Evolutionary conservation across 2,329 filamentous ascomycete genomes (phyloP), one percentile per base, ranked within the genome.

Genomic region (Paraphoma sp.): DNA sequence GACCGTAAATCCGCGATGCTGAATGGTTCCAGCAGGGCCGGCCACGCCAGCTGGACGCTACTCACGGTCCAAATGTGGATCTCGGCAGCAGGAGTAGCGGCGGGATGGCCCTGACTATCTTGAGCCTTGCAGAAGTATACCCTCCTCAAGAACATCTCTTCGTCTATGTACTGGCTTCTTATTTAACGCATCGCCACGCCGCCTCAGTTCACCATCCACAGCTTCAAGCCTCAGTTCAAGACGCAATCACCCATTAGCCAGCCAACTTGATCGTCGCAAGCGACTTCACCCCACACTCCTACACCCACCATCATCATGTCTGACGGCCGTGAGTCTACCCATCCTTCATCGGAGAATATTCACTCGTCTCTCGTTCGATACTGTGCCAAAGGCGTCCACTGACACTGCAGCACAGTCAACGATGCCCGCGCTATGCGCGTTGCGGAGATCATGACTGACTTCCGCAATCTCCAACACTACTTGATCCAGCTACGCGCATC

Each of bases 371-470:
- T 16, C 23, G 17, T 16, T 23, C 36, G n/a, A 36, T 18, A 40
- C 41, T 36, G 28, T 46, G 38, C 4, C 40, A 23, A 18, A 14
- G 29, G 7, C 50, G 56, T 57, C 63, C 23, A 41, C 33, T 41
- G 38, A 70, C 46, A 56, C 18, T 40, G 29, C 41, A 4, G 16
- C 41, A n/a, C 53, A 89, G 86, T 87, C 65, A 89, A 89, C 69
- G 82, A 87, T 70, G 85, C 84, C 56, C 84, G 86, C 68, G 86
- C 86, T 48, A 79, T 88, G 72, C 83, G 86, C 64, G 77, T 89
- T 62, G 80, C 85, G 45, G 86, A 89, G 73, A 82, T 89, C 69
- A 86, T 89, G 78, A 83, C 82, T 60, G 86, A 89, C 76, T 89
- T 86, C 70, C 84, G 86, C 51, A 86, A 84, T 53, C 76, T 88